Base-by-base conservation (phyloP, 2,329 filamentous ascomycete genomes). In the Nothomitra cinnamomea region DNA sequence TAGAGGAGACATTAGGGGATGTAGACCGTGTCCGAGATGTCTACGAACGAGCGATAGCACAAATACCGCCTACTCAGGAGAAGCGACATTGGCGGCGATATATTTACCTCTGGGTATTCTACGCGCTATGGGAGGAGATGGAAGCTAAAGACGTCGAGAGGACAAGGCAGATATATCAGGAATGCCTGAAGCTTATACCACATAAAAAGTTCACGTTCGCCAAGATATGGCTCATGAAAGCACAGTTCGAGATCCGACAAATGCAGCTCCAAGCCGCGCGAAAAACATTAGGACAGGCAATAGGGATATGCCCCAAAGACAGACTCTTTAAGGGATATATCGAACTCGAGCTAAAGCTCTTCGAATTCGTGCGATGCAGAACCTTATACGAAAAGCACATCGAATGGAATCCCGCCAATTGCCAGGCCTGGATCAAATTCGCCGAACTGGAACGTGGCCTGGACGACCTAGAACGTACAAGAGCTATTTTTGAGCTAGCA, bases 181-280 rank as follows among this genome's bases (percentile, higher is more conserved):
- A 92, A 59, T 94, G 87, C 61, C 69, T 96, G 48, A 83, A 83
- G 57, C 71, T 96, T 47, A 83, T 98, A 60, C 92, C 92, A 0
- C 92, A 98, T 72, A 94, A 94, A 66, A 87, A 87, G 63, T 98
- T 96, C 69, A 96, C 92, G 0, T 98, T 96, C 66, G 87, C 88
- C 65, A 98, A 98, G 67, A 73, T 96, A 51, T 98, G 92, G 92
- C 73, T 96, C 45, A 75, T 94, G 69, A 94, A 90, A 62, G 88
- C 90, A 1, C 85, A 94, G 56, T 95, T 96, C 60, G 89, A 96
- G 64, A 76, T 96, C 36, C 84, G 92, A 12, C 89, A 95, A 62
- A 80, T 83, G 64, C 78, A 95, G 60, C 75, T 96, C 4, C 76
- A 80, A 22, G 72, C 80, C 2, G 89, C 92, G 21, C 79, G 92